A percentile compares a stretch with the other conserved stretches of the same genome.
Evolutionary conservation across 2,329 filamentous ascomycete genomes (phyloP).

Genomic region (Colletotrichum tropicicola): DNA sequence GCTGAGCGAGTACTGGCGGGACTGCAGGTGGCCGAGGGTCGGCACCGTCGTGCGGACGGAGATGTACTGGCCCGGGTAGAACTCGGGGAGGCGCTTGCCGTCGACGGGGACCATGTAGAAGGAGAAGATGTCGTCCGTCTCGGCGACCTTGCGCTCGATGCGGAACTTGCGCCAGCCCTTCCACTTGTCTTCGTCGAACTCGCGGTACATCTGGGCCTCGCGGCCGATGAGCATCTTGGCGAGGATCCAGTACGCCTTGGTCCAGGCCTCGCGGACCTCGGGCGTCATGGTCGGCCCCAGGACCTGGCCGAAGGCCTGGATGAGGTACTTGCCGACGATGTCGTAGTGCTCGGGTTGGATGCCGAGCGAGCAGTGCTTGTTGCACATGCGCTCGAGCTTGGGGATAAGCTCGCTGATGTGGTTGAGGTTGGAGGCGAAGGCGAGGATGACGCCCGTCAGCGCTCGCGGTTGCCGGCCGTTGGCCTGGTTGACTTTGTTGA

Average conservation of each 20-base stretch:
- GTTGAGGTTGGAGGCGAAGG: constrained; percentile 77
- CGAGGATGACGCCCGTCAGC: constrained; percentile 59
- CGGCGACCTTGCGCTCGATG: constrained; percentile 70
- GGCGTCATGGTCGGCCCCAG: constrained; percentile 73
- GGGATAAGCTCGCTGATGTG: constrained; percentile 63
- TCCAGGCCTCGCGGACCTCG: constrained; percentile 74
- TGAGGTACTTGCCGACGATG: constrained; percentile 74
- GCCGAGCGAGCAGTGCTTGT: constrained; percentile 78
- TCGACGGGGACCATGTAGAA: constrained; percentile 76
- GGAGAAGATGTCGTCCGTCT: constrained; percentile 74
- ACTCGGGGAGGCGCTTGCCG: constrained; percentile 66
- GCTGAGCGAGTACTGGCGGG: constrained; percentile 77
- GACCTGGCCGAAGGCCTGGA: constrained; percentile 72
- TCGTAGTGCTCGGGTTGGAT: constrained; percentile 75
- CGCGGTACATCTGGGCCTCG: constrained; percentile 70
- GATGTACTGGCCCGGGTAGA: constrained; percentile 77
- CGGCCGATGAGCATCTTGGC: constrained; percentile 76
- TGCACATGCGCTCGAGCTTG: constrained; percentile 66
- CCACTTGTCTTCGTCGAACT: constrained; percentile 64
- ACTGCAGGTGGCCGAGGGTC: constrained; percentile 66
- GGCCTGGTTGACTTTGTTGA: constrained; percentile 59
- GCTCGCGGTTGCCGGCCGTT: constrained; percentile 36
- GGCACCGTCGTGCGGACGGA: constrained; percentile 69
- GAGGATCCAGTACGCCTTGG: constrained; percentile 76
- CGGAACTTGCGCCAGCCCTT: constrained; percentile 73